Base-by-base conservation (phyloP, 768 basidiomycete species). In the Mycena rebaudengoi region DNA sequence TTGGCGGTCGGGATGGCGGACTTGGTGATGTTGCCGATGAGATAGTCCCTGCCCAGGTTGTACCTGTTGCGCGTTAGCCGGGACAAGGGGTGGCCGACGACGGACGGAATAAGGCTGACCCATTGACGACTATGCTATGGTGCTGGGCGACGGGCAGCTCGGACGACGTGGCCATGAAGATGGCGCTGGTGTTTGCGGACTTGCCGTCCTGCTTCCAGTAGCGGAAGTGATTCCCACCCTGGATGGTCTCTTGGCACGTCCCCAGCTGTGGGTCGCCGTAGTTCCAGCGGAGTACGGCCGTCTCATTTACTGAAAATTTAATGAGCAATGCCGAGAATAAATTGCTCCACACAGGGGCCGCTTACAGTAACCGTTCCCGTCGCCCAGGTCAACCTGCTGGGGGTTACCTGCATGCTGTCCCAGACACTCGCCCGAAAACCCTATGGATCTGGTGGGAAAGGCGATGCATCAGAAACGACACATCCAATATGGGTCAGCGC, bases 201-300 rank as follows among this genome's bases (percentile, higher is more conserved):
- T 78, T 64, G 0, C 94, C 94, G 61, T 92, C 83, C 78, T 96
- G 95, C 6, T 82, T 75, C 95, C 94, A 96, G 74, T 95, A 96
- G 39, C 95, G 86, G 72, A 95, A 87, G 72, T 98, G 95, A 70
- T 92, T 85, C 7, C 96, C 96, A 2, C 95, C 95, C 67, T 92
- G 72, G 40, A 96, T 84, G 2, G 93, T 92, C 76, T 98, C 95
- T 68, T 85, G 79, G 76, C 96, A 97, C 1, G 95, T 86, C 0
- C 96, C 96, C n/a, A 96, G 75, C 52, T 87, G 79, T 1, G 88
- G 85, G 69, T 97, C 88, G 8, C 87, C 88, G 73, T 93, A 98
- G 72, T 95, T 86, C 85, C 87, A 95, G 33, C 96, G 85, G 25
- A 96, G 87, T n/a, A 90, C 91, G 8, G 88, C 87, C 0, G 91